Base-by-base conservation (phyloP, 768 basidiomycete species). In the Suillus variegatus region DNA sequence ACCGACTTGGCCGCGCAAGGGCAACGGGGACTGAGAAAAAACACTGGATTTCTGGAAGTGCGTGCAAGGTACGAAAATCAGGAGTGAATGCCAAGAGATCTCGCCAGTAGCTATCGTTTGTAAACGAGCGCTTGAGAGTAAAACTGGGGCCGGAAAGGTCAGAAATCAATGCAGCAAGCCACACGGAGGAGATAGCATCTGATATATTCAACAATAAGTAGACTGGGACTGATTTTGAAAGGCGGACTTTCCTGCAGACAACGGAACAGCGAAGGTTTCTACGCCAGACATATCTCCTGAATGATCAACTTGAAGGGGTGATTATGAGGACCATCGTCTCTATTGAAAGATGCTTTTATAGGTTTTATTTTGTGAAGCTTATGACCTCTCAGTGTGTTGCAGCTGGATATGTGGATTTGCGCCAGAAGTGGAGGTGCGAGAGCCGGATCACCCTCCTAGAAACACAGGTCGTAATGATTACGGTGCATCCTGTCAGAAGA, bases 71-170 rank as follows among this genome's bases (percentile, higher is more conserved):
- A 8, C 44, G 32, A 62, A 43, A 62, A 61, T 62, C 55, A 18
- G 43, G 64, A 62, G 61, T 64, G 43, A 62, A 64, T 9, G 55
- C 61, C 38, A 62, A 46, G 20, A 64, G 60, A 61, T 62, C 60
- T 3, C 60, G 61, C 64, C 64, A 62, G n/a, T 64, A 64, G 60
- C 64, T 36, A 32, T 64, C 46, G 32, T 64, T 12, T 13, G 64
- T 64, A 22, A 64, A 51, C 20, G 64, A 62, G 14, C 28, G 22
- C 20, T 36, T n/a, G 36, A 64, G 64, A 35, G 25, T 25, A 16
- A 64, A 51, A 25, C 47, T n/a, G 13, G 47, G 58, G 18, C 35
- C 40, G 7, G 40, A 32, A 25, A 64, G 22, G 14, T 64, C 60
- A 9, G 46, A 40, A 46, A 64, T 41, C 9, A 64, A 64, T 14